Conservation (phyloP, 768 basidiomycete species). For the Leccinum incarnatum region DNA sequence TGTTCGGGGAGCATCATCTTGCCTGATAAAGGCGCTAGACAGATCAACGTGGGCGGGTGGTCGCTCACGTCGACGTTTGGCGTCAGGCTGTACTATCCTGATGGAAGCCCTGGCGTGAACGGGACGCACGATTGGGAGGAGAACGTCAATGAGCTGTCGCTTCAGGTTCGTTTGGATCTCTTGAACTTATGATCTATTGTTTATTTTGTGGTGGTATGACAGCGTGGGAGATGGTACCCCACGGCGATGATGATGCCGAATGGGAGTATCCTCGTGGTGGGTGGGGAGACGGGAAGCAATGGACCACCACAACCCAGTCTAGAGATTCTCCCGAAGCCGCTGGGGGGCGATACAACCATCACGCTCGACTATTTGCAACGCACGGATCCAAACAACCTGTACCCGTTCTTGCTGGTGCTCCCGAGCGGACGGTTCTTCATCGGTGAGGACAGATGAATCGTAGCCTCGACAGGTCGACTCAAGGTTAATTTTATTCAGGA, state of each 20-base stretch:
- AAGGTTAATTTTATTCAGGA: conserved; percentile 34
- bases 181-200: neutral
- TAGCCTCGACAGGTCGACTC: neutral
- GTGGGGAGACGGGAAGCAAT: conserved; percentile 74
- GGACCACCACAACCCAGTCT: conserved; percentile 62
- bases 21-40: conserved; percentile 62
- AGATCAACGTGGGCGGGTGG: conserved; percentile 46
- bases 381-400: conserved; percentile 79
- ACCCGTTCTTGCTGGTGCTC: conserved; percentile 72
- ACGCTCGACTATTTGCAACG: conserved; percentile 64
- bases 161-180: conserved; percentile 49
- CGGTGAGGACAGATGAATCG: conserved; percentile 40
- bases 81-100: conserved; percentile 68
- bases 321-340: conserved; percentile 67
- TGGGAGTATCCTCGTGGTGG: conserved; percentile 69
- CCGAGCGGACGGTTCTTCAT: conserved; percentile 70
- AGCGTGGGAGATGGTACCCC: conserved; percentile 74
- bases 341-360: conserved; percentile 58
- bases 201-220: neutral
- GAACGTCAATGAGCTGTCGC: conserved; percentile 49
- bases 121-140: conserved; percentile 82
- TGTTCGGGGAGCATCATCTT: conserved; percentile 72
- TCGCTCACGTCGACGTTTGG: conserved; percentile 70
- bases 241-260: conserved; percentile 67
- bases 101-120: conserved; percentile 64